Percentiles rank a stretch among this genome's conserved stretches.
These are phyloP conservation scores for Penicillium lividum DNA, from an alignment of 495 filamentous ascomycete species.

Conservation along the genomic window DNA sequence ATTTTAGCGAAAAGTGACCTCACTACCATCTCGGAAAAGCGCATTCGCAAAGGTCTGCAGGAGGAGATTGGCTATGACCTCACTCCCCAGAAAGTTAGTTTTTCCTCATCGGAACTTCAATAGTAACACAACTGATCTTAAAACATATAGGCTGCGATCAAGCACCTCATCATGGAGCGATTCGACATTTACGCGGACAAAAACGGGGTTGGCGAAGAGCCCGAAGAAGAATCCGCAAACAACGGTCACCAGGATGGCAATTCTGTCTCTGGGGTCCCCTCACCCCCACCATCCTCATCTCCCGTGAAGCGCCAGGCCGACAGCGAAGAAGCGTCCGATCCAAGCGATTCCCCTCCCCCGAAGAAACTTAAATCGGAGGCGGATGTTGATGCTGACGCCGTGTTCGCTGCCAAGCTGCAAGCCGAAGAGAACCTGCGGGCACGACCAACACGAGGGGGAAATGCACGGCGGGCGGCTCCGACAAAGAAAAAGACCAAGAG, in stretches of 20 bases:
- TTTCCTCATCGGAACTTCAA: not conserved
- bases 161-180: slow-evolving; percentile 79
- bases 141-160: slow-evolving; percentile 67
- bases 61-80: slow-evolving; percentile 77
- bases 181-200: slow-evolving; percentile 75
- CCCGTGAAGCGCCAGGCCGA: slow-evolving; percentile 58
- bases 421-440: slow-evolving; percentile 82
- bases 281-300: slow-evolving; percentile 52
- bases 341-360: slow-evolving; percentile 43
- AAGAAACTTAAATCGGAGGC: slow-evolving; percentile 59
- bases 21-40: slow-evolving; percentile 87
- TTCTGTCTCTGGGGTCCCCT: slow-evolving; percentile 39
- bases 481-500: slow-evolving; percentile 67
- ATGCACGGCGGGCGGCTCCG: slow-evolving; percentile 55
- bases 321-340: slow-evolving; percentile 51
- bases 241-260: slow-evolving; percentile 46
- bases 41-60: slow-evolving; percentile 84
- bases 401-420: slow-evolving; percentile 82
- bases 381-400: slow-evolving; percentile 75
- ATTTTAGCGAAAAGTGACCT: slow-evolving; percentile 83
- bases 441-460: slow-evolving; percentile 69
- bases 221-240: slow-evolving; percentile 24
- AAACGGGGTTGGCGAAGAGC: slow-evolving; percentile 37
- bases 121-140: not conserved
- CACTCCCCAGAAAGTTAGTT: slow-evolving; percentile 76